A percentile compares a stretch with the other conserved stretches of the same genome.
Conservation (phyloP, 129 eudicot genomes). For the Centella asiatica region DNA sequence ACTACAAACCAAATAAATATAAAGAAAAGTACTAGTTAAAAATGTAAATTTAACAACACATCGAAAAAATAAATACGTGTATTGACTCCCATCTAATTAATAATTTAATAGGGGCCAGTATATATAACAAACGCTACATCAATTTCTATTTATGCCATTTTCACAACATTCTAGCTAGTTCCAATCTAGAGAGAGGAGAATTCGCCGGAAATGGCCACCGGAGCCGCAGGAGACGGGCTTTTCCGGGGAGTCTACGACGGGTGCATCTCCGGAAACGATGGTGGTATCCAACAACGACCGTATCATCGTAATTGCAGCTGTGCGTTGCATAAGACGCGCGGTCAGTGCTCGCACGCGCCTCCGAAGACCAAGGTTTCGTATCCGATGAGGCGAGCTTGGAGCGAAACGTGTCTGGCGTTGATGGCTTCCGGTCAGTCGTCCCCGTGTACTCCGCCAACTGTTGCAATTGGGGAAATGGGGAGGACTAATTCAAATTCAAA, state of each 20-base stretch:
- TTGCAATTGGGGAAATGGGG: not conserved
- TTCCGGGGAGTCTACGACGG: conserved; percentile 5
- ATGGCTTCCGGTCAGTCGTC: not conserved
- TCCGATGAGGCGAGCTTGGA: conserved; percentile 12
- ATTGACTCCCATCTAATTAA: not conserved
- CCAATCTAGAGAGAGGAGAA: not conserved
- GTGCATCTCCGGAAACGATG: conserved; percentile 12
- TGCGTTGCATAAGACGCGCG: conserved; percentile 7
- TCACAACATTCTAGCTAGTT: not conserved
- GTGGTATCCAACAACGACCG: not conserved
- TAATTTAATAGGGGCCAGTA: too few relatives aligned
- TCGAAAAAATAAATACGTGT: not conserved
- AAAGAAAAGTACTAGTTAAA: too few relatives aligned
- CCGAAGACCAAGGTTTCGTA: conserved; percentile 2
- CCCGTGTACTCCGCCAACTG: not conserved
- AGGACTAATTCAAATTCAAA: not conserved
- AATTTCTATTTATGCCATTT: not conserved
- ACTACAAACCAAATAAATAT: too few relatives aligned
- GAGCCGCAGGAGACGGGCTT: conserved; percentile 16
- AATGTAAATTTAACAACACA: too few relatives aligned
- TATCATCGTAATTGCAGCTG: conserved; percentile 17
- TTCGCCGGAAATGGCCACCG: conserved; percentile 1
- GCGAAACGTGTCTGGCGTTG: not conserved
- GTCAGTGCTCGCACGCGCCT: not conserved
- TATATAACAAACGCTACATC: not conserved